A percentile compares a stretch with the other conserved stretches of the same genome.
phyloP scores from a whole-genome alignment of 164 flowering plant genomes.

The Liquidambar formosana region DNA sequence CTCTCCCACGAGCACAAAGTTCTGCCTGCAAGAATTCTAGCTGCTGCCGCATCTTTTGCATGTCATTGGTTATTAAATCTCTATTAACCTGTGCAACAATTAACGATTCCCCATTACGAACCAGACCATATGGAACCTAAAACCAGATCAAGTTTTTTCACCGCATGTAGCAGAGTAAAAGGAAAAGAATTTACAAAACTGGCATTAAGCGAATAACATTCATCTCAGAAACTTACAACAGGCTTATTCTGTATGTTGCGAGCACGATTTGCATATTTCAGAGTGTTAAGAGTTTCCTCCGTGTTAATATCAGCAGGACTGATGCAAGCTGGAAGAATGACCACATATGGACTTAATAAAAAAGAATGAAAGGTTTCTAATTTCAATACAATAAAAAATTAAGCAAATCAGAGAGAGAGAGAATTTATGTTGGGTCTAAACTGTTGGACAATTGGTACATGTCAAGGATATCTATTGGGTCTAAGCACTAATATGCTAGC shows the following conservation, averaged over 20 bases:
- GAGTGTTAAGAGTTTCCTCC: constrained; percentile 97
- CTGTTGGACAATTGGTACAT: too few relatives aligned
- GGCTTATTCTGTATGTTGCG: constrained; percentile 98
- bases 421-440: too few relatives aligned
- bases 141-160: not conserved
- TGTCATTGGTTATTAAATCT: constrained; percentile 88
- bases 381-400: too few relatives aligned
- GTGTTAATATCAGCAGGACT: constrained; percentile 99
- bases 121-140: not conserved
- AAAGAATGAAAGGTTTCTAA: too few relatives aligned
- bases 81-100: constrained; percentile 69
- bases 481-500: too few relatives aligned
- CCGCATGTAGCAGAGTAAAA: not conserved
- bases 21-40: constrained; percentile 92
- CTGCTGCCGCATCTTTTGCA: constrained; percentile 94
- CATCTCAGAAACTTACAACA: constrained; percentile 61
- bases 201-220: not conserved
- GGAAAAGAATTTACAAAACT: not conserved
- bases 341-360: too few relatives aligned
- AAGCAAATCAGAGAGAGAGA: too few relatives aligned
- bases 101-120: constrained; percentile 1
- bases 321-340: constrained; percentile 74
- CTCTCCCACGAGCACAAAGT: constrained; percentile 82
- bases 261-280: constrained; percentile 98
- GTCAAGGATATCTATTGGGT: too few relatives aligned